These are phyloP conservation scores for Colletotrichum shisoi DNA, from an alignment of 2,329 filamentous ascomycete species.

Conservation along the genomic window DNA sequence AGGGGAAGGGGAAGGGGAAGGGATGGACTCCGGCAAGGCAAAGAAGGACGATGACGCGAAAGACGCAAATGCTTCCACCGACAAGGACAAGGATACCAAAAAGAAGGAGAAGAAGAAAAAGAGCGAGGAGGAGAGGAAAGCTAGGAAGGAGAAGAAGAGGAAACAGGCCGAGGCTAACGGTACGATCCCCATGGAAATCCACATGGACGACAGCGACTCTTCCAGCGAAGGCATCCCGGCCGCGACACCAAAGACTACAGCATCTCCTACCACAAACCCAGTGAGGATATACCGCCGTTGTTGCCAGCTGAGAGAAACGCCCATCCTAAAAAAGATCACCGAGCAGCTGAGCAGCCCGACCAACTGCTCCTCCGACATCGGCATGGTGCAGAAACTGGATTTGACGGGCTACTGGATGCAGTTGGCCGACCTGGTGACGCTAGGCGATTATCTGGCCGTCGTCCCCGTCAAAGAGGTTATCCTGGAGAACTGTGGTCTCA, in stretches of 20 bases:
- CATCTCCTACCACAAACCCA: slow-evolving; percentile 81
- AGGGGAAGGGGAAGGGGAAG: slow-evolving; percentile 50
- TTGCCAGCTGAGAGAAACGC: slow-evolving; percentile 91
- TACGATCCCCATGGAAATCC: slow-evolving; percentile 82
- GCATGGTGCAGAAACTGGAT: slow-evolving; percentile 83
- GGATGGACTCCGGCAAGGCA: slow-evolving; percentile 41
- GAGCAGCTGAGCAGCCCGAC: slow-evolving; percentile 80
- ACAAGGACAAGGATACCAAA: slow-evolving; percentile 61
- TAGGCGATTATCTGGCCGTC: slow-evolving; percentile 92
- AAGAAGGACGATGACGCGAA: slow-evolving; percentile 42
- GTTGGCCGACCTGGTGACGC: slow-evolving; percentile 80
- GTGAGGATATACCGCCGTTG: slow-evolving; percentile 92
- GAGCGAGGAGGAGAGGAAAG: slow-evolving; percentile 90
- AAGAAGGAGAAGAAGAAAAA: slow-evolving; percentile 98
- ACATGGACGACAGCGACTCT: slow-evolving; percentile 73
- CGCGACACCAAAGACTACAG: slow-evolving; percentile 67
- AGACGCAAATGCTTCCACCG: slow-evolving; percentile 40
- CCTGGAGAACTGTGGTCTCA: slow-evolving; percentile 85
- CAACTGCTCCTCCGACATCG: slow-evolving; percentile 71
- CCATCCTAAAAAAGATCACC: slow-evolving; percentile 88
- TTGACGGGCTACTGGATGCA: slow-evolving; percentile 86
- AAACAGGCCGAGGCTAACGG: slow-evolving; percentile 88
- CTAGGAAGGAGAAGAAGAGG: slow-evolving; percentile 87
- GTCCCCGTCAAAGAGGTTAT: slow-evolving; percentile 88
- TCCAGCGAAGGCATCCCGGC: slow-evolving; percentile 52